Evolutionary conservation across 2,329 filamentous ascomycete species (phyloP).

Genomic region (Calycina herbarum): DNA sequence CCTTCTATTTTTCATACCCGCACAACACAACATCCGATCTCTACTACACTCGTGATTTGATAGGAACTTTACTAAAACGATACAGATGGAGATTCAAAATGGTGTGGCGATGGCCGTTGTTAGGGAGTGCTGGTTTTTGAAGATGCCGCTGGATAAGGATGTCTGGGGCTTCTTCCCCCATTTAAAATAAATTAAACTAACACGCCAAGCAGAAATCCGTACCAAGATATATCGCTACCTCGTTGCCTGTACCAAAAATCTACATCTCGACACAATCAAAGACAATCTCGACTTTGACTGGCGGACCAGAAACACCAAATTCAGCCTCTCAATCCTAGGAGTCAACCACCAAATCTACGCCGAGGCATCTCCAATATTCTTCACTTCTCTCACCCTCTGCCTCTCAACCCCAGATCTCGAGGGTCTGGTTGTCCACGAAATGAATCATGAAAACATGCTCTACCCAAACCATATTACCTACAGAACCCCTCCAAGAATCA

Average conservation of each 20-base stretch:
- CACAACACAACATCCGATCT: no score
- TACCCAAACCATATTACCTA: no score
- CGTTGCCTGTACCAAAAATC: neutral
- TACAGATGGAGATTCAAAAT: no score
- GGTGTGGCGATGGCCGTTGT: neutral
- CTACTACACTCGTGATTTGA: no score
- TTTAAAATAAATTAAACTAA: neutral
- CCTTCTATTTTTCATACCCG: no score
- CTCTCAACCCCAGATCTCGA: neutral
- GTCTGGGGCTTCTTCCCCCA: no score
- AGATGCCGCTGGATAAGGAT: neutral
- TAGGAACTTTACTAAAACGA: no score
- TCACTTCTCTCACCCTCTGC: neutral
- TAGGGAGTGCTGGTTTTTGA: neutral
- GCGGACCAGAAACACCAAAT: no score
- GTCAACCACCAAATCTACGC: neutral
- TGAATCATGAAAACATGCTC: no score
- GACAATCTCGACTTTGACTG: neutral
- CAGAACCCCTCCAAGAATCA: no score
- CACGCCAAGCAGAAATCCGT: neutral
- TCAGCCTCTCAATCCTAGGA: neutral
- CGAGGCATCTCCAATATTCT: neutral
- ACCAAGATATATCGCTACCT: neutral
- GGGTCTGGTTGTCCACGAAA: no score
- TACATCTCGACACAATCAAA: neutral